phyloP scores from a whole-genome alignment of 2,329 filamentous ascomycete species.

The Exophiala oligosperma region DNA sequence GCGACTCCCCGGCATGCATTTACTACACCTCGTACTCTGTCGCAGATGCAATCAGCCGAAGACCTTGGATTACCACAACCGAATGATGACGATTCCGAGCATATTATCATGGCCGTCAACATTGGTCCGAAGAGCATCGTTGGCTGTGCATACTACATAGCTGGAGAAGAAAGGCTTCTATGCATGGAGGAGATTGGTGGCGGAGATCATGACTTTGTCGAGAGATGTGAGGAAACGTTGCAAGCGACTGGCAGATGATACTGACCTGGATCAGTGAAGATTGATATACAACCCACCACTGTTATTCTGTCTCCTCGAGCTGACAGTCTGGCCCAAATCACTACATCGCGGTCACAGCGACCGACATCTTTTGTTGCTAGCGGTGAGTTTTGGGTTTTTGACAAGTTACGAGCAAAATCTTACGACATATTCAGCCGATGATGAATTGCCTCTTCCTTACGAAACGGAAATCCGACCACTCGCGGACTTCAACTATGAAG shows the following conservation, averaged over 20 bases:
- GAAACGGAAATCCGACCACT: constrained; percentile 68
- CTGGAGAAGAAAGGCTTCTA: constrained; percentile 67
- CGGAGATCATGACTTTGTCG: constrained; percentile 68
- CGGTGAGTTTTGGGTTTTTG: constrained; percentile 27
- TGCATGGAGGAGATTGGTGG: constrained; percentile 75
- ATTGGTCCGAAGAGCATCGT: constrained; percentile 68
- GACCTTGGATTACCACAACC: neutral
- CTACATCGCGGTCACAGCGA: constrained; percentile 38
- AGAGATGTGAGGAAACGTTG: constrained; percentile 47
- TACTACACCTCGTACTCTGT: neutral
- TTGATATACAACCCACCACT: constrained; percentile 62
- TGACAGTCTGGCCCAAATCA: constrained; percentile 41
- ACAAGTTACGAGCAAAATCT: neutral
- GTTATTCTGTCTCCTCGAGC: constrained; percentile 59
- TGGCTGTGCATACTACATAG: constrained; percentile 82
- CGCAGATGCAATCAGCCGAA: neutral
- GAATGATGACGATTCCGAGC: constrained; percentile 55
- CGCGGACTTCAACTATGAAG: constrained; percentile 69
- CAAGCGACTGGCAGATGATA: neutral
- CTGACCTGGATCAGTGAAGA: constrained; percentile 51
- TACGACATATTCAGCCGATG: constrained; percentile 9
- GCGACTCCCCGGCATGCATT: neutral
- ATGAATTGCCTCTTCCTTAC: constrained; percentile 51
- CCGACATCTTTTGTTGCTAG: constrained; percentile 34
- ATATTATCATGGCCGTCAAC: constrained; percentile 79